Percentiles rank a stretch among this genome's conserved stretches.
phyloP scores from a whole-genome alignment of 2,329 filamentous ascomycete species.

The Claviceps capensis region DNA sequence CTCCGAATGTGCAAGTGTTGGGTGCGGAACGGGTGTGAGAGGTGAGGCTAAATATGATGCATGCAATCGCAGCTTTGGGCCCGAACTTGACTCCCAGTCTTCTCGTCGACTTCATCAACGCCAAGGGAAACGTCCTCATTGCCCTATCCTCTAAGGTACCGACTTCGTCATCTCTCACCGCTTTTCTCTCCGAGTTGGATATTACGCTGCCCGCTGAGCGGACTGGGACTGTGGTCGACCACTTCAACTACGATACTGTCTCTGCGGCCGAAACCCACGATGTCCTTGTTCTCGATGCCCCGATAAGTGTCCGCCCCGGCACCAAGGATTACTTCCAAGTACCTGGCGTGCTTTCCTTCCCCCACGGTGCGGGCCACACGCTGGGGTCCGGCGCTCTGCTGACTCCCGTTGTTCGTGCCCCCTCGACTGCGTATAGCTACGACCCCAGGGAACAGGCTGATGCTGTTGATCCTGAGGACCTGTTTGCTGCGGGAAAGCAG shows the following conservation, averaged over 20 bases:
- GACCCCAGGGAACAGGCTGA: conserved; percentile 76
- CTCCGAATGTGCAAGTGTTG: not conserved
- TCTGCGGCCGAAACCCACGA: conserved; percentile 77
- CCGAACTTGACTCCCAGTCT: conserved; percentile 75
- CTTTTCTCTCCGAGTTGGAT: conserved; percentile 76
- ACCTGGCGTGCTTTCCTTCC: conserved; percentile 58
- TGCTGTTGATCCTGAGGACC: conserved; percentile 53
- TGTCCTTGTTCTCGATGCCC: conserved; percentile 65
- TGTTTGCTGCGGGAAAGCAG: conserved; percentile 75
- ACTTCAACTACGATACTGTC: conserved; percentile 79
- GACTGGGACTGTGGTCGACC: conserved; percentile 76
- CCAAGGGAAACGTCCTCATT: conserved; percentile 80
- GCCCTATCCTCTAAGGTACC: conserved; percentile 61
- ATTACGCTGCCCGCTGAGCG: conserved; percentile 78
- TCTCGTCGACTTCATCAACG: conserved; percentile 83
- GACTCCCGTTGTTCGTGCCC: conserved; percentile 68
- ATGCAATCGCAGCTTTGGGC: conserved; percentile 52
- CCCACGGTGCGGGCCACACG: conserved; percentile 65
- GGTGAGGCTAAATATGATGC: not conserved
- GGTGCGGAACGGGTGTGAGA: not conserved
- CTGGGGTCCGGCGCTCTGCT: conserved; percentile 69
- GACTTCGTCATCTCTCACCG: conserved; percentile 59
- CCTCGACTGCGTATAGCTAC: conserved; percentile 80
- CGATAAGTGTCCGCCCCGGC: conserved; percentile 49
- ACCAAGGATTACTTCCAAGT: conserved; percentile 62